Evolutionary conservation across 2,329 filamentous ascomycete species (phyloP).

Genomic region (Drechslerella dactyloides): DNA sequence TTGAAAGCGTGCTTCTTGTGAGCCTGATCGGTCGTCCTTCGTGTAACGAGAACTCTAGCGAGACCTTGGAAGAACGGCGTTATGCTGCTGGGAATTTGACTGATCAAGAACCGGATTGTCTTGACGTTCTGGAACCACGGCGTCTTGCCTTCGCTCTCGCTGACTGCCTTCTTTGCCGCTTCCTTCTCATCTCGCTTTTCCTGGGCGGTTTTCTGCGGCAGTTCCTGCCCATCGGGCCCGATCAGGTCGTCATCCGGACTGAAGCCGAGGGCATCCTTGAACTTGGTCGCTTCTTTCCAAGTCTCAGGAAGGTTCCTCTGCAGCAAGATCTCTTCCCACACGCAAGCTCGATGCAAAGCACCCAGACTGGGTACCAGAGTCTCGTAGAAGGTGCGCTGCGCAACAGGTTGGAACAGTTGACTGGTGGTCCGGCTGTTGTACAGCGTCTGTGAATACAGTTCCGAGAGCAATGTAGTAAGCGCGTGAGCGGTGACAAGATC

Average conservation of each 20-base stretch:
- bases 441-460: constrained; percentile 71
- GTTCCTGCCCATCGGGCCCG: constrained; percentile 46
- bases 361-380: constrained; percentile 66
- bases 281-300: constrained; percentile 62
- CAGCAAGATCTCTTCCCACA: constrained; percentile 83
- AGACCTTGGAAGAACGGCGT: constrained; percentile 84
- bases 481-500: constrained; percentile 77
- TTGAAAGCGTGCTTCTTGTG: constrained; percentile 67
- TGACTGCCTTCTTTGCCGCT: constrained; percentile 55
- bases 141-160: constrained; percentile 56
- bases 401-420: constrained; percentile 75
- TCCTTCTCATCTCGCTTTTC: constrained; percentile 54
- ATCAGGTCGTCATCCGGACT: constrained; percentile 49
- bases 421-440: constrained; percentile 69
- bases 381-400: constrained; percentile 51
- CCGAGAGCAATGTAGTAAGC: constrained; percentile 75
- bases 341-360: constrained; percentile 75
- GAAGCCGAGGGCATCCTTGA: constrained; percentile 55
- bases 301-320: constrained; percentile 72
- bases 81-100: constrained; percentile 78
- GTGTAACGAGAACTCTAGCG: constrained; percentile 78
- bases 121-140: constrained; percentile 75
- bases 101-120: constrained; percentile 76
- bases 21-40: constrained; percentile 72
- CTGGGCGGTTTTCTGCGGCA: constrained; percentile 50